These are phyloP conservation scores for Ceriops zippeliana DNA, from an alignment of 345 rosid species.

Conservation along the genomic window DNA sequence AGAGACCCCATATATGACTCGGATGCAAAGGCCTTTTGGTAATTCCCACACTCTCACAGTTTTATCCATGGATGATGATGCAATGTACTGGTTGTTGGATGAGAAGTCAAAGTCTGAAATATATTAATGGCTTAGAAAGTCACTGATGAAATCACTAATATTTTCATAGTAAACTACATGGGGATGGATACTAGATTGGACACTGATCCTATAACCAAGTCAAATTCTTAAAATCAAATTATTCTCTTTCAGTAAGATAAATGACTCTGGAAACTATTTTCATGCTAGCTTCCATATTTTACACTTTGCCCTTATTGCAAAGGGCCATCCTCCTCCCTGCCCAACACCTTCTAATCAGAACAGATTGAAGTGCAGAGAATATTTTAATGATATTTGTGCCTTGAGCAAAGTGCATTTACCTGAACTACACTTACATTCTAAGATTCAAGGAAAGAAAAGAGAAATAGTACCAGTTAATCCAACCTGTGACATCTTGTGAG, in stretches of 20 bases:
- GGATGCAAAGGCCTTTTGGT: conserved; percentile 81
- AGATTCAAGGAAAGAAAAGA: conserved; percentile 35
- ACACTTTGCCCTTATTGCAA: no score
- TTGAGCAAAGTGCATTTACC: not conserved
- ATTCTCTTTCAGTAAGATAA: no score
- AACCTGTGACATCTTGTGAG: conserved; percentile 99
- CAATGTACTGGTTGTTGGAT: conserved; percentile 94
- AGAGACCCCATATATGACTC: conserved; percentile 89
- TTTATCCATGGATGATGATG: conserved; percentile 89
- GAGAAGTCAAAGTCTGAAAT: conserved; percentile 94
- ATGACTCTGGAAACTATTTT: no score
- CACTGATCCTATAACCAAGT: no score
- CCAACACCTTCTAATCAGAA: no score
- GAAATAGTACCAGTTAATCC: conserved; percentile 67
- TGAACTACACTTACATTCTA: not conserved
- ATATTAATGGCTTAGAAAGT: conserved; percentile 19
- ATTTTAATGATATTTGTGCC: no score
- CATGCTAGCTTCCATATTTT: no score
- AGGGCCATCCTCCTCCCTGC: no score
- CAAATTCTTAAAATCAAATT: no score
- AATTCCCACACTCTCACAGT: conserved; percentile 98
- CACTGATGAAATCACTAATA: conserved; percentile 10
- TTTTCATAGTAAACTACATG: no score
- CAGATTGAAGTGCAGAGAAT: no score
- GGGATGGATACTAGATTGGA: no score